Evolutionary conservation across 768 basidiomycete genomes (phyloP).

Genomic region (Auricularia heimuer): DNA sequence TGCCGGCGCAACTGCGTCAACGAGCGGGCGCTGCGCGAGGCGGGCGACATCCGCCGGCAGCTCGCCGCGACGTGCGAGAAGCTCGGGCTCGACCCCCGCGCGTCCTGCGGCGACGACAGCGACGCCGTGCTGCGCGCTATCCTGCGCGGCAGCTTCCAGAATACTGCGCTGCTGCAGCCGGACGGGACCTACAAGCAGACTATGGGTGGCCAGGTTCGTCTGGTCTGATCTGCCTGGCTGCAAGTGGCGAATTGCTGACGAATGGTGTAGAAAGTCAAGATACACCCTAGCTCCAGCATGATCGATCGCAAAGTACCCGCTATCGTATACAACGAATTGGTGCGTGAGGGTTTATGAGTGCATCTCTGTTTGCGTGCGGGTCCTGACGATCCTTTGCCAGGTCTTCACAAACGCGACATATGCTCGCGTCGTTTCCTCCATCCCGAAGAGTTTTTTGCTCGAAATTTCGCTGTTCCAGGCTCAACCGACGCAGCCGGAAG

Average conservation of each 20-base stretch:
- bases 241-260: background rate
- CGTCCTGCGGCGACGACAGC: slow-evolving; percentile 51
- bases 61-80: slow-evolving; percentile 55
- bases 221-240: background rate
- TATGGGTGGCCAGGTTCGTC: slow-evolving; percentile 52
- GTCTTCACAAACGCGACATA: slow-evolving; percentile 78
- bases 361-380: background rate
- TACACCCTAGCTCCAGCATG: slow-evolving; percentile 82
- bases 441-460: slow-evolving; percentile 49
- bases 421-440: slow-evolving; percentile 81
- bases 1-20: slow-evolving; percentile 78
- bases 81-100: slow-evolving; percentile 47
- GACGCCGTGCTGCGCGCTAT: slow-evolving; percentile 64
- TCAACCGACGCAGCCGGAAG: too few relatives aligned
- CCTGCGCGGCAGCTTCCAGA: slow-evolving; percentile 66
- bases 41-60: slow-evolving; percentile 72
- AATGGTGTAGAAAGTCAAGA: slow-evolving; percentile 55
- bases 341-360: slow-evolving; percentile 28
- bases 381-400: slow-evolving; percentile 25
- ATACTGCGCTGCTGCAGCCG: slow-evolving; percentile 74
- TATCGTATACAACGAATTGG: slow-evolving; percentile 90
- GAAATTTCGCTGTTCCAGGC: slow-evolving; percentile 7
- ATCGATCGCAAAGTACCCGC: slow-evolving; percentile 74
- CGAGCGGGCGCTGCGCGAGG: slow-evolving; percentile 69
- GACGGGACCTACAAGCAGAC: slow-evolving; percentile 83